Conservation (phyloP, 129 eudicot genomes). For the Ambrosia artemisiifolia region DNA sequence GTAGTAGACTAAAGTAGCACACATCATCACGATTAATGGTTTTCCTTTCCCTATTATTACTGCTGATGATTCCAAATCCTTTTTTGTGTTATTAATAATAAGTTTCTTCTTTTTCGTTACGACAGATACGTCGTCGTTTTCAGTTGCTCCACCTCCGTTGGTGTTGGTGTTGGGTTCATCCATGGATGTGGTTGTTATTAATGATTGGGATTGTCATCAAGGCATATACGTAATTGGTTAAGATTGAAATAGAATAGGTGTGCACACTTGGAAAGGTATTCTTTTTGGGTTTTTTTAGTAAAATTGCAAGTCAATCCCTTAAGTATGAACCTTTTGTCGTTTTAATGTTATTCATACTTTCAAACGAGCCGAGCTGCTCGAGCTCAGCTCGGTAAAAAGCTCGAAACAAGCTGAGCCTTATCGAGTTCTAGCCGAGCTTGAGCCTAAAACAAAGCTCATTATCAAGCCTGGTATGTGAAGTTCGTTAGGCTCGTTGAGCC, state of each 20-base stretch:
- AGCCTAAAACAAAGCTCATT: no score
- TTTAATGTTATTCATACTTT: not conserved
- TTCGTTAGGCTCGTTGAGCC: no score
- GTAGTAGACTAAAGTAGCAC: conserved; percentile 76
- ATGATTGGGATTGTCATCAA: not conserved
- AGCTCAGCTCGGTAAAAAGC: no score
- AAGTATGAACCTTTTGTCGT: not conserved
- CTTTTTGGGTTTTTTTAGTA: not conserved
- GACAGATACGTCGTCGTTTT: conserved; percentile 28
- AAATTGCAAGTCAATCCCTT: conserved; percentile 9
- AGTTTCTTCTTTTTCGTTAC: conserved; percentile 20
- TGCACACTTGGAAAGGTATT: conserved; percentile 11
- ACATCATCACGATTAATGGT: conserved; percentile 51
- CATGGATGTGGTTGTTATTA: conserved; percentile 13
- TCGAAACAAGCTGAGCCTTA: no score
- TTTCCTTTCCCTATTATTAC: conserved; percentile 43
- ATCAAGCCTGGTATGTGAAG: no score
- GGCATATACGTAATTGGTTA: not conserved
- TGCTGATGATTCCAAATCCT: conserved; percentile 33
- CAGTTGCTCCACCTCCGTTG: not conserved
- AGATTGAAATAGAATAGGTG: not conserved
- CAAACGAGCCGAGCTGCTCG: no score
- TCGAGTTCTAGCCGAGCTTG: no score
- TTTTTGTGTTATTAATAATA: not conserved
- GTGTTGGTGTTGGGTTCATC: conserved; percentile 30